phyloP scores from a whole-genome alignment of 164 flowering plant species.

The Litsea cubeba region DNA sequence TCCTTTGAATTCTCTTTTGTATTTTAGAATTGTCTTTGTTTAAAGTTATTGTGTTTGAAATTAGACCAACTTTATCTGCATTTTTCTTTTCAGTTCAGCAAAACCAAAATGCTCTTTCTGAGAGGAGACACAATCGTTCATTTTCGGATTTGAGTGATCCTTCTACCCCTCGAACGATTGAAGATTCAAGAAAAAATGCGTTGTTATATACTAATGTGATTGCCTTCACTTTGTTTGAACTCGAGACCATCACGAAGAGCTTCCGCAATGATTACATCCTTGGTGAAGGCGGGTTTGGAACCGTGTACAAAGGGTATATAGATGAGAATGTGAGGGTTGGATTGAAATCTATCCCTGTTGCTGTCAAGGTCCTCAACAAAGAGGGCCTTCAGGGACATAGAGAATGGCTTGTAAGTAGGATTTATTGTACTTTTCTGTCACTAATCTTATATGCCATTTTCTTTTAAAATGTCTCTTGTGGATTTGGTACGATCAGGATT shows the following conservation, averaged over 20 bases:
- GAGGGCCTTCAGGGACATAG: constrained; percentile 99
- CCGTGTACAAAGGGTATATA: constrained; percentile 94
- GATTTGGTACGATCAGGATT: neutral
- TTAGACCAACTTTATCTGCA: neutral
- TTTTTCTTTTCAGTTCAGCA: constrained; percentile 52
- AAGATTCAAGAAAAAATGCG: constrained; percentile 66
- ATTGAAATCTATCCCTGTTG: constrained; percentile 89
- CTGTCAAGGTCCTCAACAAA: constrained; percentile 95
- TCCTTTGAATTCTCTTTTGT: neutral
- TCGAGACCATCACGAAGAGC: constrained; percentile 97
- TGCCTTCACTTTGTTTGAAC: constrained; percentile 79
- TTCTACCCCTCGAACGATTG: constrained; percentile 47
- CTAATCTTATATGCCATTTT: neutral
- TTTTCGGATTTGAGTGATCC: constrained; percentile 87
- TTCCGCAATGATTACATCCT: constrained; percentile 90
- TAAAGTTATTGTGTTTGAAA: neutral
- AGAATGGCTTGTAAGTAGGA: constrained; percentile 77
- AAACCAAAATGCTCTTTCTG: constrained; percentile 36
- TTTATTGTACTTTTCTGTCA: neutral
- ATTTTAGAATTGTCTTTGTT: neutral
- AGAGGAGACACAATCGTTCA: constrained; percentile 65
- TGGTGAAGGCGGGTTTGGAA: constrained; percentile 97
- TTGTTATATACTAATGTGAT: constrained; percentile 74
- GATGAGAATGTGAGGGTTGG: constrained; percentile 98
- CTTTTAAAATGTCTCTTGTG: neutral